A percentile compares a stretch with the other conserved stretches of the same genome.
Conservation (phyloP, 2,329 filamentous ascomycete species). For the Hypoxylon sp. region DNA sequence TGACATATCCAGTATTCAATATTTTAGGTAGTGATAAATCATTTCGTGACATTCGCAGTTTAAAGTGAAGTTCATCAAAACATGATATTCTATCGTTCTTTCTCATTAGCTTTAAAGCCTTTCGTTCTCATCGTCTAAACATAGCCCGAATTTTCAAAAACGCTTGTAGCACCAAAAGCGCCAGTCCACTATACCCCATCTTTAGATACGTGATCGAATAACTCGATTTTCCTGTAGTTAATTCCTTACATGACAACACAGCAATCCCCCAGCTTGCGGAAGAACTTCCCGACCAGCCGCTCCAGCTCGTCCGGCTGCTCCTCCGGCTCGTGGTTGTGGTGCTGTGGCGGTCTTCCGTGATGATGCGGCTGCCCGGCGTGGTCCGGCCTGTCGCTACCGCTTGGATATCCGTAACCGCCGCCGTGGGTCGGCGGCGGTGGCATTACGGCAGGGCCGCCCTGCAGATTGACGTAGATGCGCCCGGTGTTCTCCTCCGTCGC, state of each 20-base stretch:
- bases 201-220: not conserved
- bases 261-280: conserved; percentile 77
- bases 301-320: conserved; percentile 71
- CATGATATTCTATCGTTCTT: not conserved
- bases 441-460: conserved; percentile 74
- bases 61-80: not conserved
- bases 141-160: not conserved
- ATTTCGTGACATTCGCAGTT: not conserved
- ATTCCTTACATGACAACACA: conserved; percentile 79
- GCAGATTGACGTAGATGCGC: conserved; percentile 88
- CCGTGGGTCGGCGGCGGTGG: conserved; percentile 59
- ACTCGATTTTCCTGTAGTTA: not conserved
- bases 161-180: conserved; percentile 5
- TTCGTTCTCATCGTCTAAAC: conserved; percentile 3
- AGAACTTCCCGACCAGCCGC: conserved; percentile 71
- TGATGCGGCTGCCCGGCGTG: conserved; percentile 58
- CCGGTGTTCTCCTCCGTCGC: conserved; percentile 89
- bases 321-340: conserved; percentile 63
- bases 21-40: not conserved
- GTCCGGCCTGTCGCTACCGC: conserved; percentile 53
- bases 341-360: conserved; percentile 58
- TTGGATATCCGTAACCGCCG: conserved; percentile 59
- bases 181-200: not conserved
- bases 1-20: too few species aligned
- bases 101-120: conserved; percentile 8